These are phyloP conservation scores for Aspergillus calidoustus DNA, from an alignment of 2,329 filamentous ascomycete species.

Conservation along the genomic window DNA sequence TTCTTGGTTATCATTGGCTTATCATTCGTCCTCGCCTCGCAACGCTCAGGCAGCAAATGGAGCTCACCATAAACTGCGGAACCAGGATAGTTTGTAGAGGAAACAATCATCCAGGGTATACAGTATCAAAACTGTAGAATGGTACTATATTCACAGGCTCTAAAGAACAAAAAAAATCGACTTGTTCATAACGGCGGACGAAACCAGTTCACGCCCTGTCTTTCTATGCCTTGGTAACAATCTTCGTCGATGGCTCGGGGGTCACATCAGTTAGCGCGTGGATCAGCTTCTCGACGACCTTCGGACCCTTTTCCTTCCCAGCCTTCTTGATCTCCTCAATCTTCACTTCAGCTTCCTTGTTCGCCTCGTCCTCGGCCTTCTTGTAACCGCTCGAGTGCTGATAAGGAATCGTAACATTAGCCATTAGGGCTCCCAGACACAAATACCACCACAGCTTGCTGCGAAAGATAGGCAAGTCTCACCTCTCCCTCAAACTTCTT, in stretches of 20 bases:
- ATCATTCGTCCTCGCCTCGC: too few species aligned
- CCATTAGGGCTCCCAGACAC: not conserved
- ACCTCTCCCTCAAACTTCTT: constrained; percentile 89
- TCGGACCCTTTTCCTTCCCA: constrained; percentile 76
- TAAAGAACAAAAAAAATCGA: constrained; percentile 22
- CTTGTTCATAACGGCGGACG: constrained; percentile 12
- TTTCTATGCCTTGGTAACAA: constrained; percentile 40
- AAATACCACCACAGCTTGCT: not conserved
- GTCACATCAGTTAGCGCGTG: constrained; percentile 83
- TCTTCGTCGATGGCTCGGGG: constrained; percentile 65
- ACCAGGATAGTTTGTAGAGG: not conserved
- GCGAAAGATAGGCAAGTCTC: constrained; percentile 22
- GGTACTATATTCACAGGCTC: constrained; percentile 22
- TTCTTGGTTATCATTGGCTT: too few species aligned
- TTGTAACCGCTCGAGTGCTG: constrained; percentile 93
- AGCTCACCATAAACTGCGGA: not conserved
- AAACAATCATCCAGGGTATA: constrained; percentile 11
- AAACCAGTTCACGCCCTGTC: constrained; percentile 13
- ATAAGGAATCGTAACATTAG: constrained; percentile 7
- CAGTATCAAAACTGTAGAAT: constrained; percentile 14
- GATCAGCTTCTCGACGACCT: constrained; percentile 83
- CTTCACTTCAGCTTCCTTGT: constrained; percentile 78
- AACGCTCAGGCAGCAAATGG: too few species aligned
- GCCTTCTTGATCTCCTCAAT: constrained; percentile 80
- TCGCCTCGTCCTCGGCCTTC: constrained; percentile 76